These are phyloP conservation scores for Hypoxylon rickii DNA, from an alignment of 495 filamentous ascomycete species.

Conservation along the genomic window DNA sequence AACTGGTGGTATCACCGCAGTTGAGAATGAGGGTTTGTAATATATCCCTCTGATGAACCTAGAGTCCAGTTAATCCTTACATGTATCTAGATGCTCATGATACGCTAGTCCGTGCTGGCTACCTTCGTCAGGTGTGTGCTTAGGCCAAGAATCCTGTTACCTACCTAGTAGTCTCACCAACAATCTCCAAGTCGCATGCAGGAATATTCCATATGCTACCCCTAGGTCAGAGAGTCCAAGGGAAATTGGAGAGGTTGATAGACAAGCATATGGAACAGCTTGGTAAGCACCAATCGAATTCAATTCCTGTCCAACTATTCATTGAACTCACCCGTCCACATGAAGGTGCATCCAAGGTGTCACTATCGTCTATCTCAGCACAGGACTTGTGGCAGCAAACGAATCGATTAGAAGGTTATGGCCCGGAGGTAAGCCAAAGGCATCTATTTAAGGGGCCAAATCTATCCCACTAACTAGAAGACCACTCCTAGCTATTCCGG, in stretches of 20 bases:
- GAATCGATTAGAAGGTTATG: conserved; percentile 55
- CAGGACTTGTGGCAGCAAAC: conserved; percentile 78
- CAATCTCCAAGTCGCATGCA: conserved; percentile 62
- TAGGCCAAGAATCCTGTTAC: not conserved
- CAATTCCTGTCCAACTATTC: not conserved
- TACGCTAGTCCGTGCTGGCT: conserved; percentile 76
- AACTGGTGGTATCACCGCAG: conserved; percentile 69
- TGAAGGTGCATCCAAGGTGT: conserved; percentile 82
- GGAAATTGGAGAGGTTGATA: conserved; percentile 83
- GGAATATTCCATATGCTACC: conserved; percentile 94
- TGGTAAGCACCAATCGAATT: conserved; percentile 53
- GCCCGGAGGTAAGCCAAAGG: conserved; percentile 61
- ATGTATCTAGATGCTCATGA: conserved; percentile 66
- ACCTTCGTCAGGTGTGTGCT: conserved; percentile 69
- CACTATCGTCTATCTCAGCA: conserved; percentile 85
- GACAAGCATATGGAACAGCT: conserved; percentile 85
- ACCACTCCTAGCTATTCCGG: conserved; percentile 67
- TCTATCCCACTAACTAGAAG: not conserved
- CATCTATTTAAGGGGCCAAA: not conserved
- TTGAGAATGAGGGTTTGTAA: conserved; percentile 53
- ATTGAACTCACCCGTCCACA: not conserved
- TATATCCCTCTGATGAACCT: conserved; percentile 20
- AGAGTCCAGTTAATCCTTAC: conserved; percentile 14
- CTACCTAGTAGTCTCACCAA: conserved; percentile 8
- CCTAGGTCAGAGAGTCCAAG: conserved; percentile 84